phyloP scores from a whole-genome alignment of 2,329 filamentous ascomycete species.

The Epichloe scottii region DNA sequence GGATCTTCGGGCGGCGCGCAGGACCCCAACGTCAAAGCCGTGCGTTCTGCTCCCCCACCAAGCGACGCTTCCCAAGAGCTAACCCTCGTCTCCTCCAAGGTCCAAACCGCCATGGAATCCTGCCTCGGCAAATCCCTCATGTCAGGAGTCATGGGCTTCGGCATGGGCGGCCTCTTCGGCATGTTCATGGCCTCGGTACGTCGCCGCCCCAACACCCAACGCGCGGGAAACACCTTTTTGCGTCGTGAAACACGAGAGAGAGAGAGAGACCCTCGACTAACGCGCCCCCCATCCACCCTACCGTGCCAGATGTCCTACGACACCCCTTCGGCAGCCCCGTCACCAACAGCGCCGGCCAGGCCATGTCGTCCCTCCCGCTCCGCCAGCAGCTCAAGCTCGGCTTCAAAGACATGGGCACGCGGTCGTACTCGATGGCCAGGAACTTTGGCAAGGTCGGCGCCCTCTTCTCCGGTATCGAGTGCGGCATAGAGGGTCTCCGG shows the following conservation, averaged over 20 bases:
- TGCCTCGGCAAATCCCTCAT: slow-evolving; percentile 82
- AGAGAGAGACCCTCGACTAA: too few relatives aligned
- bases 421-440: slow-evolving; percentile 73
- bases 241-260: too few relatives aligned
- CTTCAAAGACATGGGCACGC: slow-evolving; percentile 87
- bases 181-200: slow-evolving; percentile 95
- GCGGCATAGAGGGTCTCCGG: slow-evolving; percentile 81
- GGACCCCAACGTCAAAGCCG: slow-evolving; percentile 40
- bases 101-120: slow-evolving; percentile 80
- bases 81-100: slow-evolving; percentile 31
- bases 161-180: slow-evolving; percentile 84
- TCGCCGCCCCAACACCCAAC: slow-evolving; percentile 11
- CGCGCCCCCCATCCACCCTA: not conserved
- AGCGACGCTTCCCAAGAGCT: not conserved
- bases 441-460: slow-evolving; percentile 93
- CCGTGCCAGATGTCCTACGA: slow-evolving; percentile 84
- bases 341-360: slow-evolving; percentile 23
- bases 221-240: too few relatives aligned
- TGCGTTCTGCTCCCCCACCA: slow-evolving; percentile 16
- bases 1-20: slow-evolving; percentile 23
- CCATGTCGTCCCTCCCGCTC: slow-evolving; percentile 55
- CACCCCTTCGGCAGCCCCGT: slow-evolving; percentile 54
- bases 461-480: slow-evolving; percentile 86
- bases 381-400: slow-evolving; percentile 73
- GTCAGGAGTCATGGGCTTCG: slow-evolving; percentile 87